Conservation (phyloP, 768 basidiomycete species). For the Mycena belliarum region DNA sequence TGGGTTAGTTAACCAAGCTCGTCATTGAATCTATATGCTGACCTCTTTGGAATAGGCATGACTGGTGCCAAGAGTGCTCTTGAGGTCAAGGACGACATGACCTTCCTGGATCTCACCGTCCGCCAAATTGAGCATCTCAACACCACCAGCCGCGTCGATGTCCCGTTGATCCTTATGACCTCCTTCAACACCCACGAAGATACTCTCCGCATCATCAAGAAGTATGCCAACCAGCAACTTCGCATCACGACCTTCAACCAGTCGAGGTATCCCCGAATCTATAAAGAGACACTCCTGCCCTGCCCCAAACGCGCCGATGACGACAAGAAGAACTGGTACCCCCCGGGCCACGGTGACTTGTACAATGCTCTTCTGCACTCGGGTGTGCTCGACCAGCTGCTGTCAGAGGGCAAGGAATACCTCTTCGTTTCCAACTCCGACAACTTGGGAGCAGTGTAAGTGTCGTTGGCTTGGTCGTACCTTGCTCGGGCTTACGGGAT, state of each 20-base stretch:
- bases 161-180: slow-evolving; percentile 98
- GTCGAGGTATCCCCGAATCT: slow-evolving; percentile 91
- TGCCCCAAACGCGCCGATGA: slow-evolving; percentile 75
- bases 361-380: slow-evolving; percentile 92
- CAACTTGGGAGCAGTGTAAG: slow-evolving; percentile 89
- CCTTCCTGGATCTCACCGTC: slow-evolving; percentile 92
- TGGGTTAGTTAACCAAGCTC: slow-evolving; percentile 53
- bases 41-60: slow-evolving; percentile 52
- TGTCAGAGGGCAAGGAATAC: slow-evolving; percentile 93
- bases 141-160: slow-evolving; percentile 79
- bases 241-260: slow-evolving; percentile 93
- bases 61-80: slow-evolving; percentile 90
- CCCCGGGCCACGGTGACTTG: slow-evolving; percentile 95
- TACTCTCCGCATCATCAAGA: slow-evolving; percentile 94
- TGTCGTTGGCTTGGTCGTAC: slow-evolving; percentile 13
- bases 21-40: not conserved
- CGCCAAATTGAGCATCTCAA: slow-evolving; percentile 96
- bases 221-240: slow-evolving; percentile 93
- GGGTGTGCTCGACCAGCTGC: slow-evolving; percentile 86
- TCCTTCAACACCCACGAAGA: slow-evolving; percentile 98
- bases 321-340: slow-evolving; percentile 95
- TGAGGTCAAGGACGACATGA: slow-evolving; percentile 97
- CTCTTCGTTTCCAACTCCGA: slow-evolving; percentile 98
- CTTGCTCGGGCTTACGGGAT: not conserved
- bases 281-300: slow-evolving; percentile 85